Evolutionary conservation across 768 basidiomycete genomes (phyloP), one percentile per base, ranked within the genome.

Genomic region (Lyophyllum atratum): DNA sequence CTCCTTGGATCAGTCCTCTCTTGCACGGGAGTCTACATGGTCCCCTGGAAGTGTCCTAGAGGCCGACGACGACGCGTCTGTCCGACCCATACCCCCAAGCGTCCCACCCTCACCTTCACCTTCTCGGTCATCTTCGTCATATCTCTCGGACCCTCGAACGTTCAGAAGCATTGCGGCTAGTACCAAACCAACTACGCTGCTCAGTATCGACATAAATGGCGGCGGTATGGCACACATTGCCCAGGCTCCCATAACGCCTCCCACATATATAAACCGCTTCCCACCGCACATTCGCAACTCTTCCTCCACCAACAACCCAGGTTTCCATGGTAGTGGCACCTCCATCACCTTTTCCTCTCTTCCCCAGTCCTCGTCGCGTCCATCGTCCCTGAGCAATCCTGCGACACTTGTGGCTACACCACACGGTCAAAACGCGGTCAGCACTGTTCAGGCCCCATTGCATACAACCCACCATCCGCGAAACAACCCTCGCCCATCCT

Each of bases 21-120:
- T 82, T 52, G 86, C 88, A 45, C 81, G 85, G 49, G 86, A 89
- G 58, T 93, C 92, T 3, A 81, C 82, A 44, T 92, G 90, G 88
- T 92, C 91, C 8, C 91, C 89, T 42, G 76, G 84, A 15, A 90
- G 87, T 61, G 79, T 80, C 42, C 71, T 85, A 28, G 93, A 93
- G 72, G 95, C 94, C 15, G 95, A 98, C 68, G 96, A 97, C 54
- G 94, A 97, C 67, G 96, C 96, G 10, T 96, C 93, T 34, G 71
- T 97, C 15, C 85, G 94, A 28, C 94, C 95, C 3, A 72, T 98
- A 33, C 92, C 94, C 22, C 96, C 96, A 4, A 93, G 90, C 62
- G 80, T 86, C 4, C 92, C 93, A 11, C 91, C 90, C 11, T 95
- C 93, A 0, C 93, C 93, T 4, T 89, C 92, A 0, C 92, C 89